Evolutionary conservation across 192 early-diverging fungal genomes (phyloP).

Genomic region (Chytriomyces confervae): DNA sequence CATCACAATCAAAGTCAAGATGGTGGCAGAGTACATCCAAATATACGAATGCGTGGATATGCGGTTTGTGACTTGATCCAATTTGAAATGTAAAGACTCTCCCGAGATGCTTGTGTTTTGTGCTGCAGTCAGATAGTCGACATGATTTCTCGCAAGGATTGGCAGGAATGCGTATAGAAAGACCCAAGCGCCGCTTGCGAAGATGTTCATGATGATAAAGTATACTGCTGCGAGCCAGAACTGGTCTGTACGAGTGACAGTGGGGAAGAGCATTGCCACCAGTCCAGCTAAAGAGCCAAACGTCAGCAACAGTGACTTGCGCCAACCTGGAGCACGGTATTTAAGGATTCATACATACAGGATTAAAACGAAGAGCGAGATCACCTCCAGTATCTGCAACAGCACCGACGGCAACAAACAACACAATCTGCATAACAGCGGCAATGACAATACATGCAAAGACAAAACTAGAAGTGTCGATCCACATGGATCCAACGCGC

Average conservation of each 20-base stretch:
- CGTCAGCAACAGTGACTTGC: conserved; percentile 27
- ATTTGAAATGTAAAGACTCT: neutral
- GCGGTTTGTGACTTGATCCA: conserved; percentile 33
- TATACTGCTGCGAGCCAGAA: neutral
- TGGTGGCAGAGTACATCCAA: conserved; percentile 27
- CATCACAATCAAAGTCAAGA: conserved; percentile 28
- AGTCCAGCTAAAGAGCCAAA: conserved; percentile 23
- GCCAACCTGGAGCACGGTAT: conserved; percentile 5
- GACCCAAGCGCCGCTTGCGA: conserved; percentile 33
- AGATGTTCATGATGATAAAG: conserved; percentile 34
- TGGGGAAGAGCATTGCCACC: conserved; percentile 3
- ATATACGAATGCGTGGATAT: conserved; percentile 34
- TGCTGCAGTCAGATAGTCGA: conserved; percentile 5
- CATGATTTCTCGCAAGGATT: conserved; percentile 23
- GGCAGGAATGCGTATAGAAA: conserved; percentile 39
- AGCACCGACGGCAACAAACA: conserved; percentile 43
- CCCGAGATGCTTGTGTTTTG: neutral
- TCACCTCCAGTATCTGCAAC: conserved; percentile 48
- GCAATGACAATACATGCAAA: conserved; percentile 39
- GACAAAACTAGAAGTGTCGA: conserved; percentile 35
- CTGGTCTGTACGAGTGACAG: neutral
- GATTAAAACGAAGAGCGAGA: neutral
- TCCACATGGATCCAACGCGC: conserved; percentile 10
- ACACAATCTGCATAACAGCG: conserved; percentile 36
- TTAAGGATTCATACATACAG: neutral